These are phyloP conservation scores for Leishmania martiniquensis DNA, from an alignment of 208 protist genomes.

Conservation along the genomic window DNA sequence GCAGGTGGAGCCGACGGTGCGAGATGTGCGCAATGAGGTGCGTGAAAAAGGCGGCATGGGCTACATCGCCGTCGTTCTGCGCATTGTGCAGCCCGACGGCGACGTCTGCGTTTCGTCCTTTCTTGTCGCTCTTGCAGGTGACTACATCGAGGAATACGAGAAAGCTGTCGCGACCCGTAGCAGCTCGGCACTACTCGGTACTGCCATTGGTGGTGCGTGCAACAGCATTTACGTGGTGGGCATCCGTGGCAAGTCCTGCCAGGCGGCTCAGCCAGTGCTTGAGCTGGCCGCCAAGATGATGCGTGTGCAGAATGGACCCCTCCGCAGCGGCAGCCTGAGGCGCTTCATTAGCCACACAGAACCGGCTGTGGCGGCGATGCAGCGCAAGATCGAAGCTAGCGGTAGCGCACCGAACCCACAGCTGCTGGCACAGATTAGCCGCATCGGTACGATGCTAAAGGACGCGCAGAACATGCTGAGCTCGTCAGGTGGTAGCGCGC, in stretches of 20 bases:
- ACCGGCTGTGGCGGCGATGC: constrained; percentile 37
- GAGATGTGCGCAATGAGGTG: constrained; percentile 31
- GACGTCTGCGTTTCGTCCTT: constrained; percentile 62
- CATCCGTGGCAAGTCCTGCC: constrained; percentile 31
- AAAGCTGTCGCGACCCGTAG: constrained; percentile 22
- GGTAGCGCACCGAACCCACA: constrained; percentile 29
- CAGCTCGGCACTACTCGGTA: constrained; percentile 43
- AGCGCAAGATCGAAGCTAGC: constrained; percentile 26
- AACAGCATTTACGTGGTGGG: constrained; percentile 49
- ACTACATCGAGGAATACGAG: constrained; percentile 33
- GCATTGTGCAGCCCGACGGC: constrained; percentile 38
- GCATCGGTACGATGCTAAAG: constrained; percentile 48
- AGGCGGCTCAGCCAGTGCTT: constrained; percentile 28
- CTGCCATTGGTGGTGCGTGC: constrained; percentile 56
- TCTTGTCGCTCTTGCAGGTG: constrained; percentile 38
- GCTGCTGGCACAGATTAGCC: constrained; percentile 20
- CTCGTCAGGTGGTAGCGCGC: constrained; percentile 37
- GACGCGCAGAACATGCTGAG: constrained; percentile 50
- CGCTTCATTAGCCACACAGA: constrained; percentile 53
- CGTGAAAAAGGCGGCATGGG: constrained; percentile 33
- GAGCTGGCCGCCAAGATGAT: constrained; percentile 29
- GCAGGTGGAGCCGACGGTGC: constrained; percentile 40
- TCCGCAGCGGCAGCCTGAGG: constrained; percentile 45
- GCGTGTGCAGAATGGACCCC: constrained; percentile 34
- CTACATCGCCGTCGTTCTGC: constrained; percentile 34